Evolutionary conservation across 805 yeast species (phyloP).

Genomic region (Isabelozyma gotoi): DNA sequence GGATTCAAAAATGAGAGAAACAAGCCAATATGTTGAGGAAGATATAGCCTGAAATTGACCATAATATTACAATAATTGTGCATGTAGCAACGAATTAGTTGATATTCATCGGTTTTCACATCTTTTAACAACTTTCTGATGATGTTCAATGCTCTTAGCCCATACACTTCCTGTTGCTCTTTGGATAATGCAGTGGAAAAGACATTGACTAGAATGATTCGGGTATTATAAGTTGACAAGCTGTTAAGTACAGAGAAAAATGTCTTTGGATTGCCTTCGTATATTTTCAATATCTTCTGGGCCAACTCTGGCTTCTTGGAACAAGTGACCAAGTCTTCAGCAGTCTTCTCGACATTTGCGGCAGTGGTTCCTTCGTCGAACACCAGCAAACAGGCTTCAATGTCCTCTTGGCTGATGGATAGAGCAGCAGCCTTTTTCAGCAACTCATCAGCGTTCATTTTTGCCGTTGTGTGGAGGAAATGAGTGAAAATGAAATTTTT

Average conservation of each 20-base stretch:
- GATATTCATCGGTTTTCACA: neutral
- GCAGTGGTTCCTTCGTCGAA: neutral
- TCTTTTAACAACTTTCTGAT: slow-evolving; percentile 1
- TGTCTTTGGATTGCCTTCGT: slow-evolving; percentile 14
- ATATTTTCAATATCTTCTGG: slow-evolving; percentile 10
- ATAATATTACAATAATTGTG: slow-evolving; percentile 18
- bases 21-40: slow-evolving; percentile 18
- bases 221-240: slow-evolving; percentile 10
- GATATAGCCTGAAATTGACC: slow-evolving; percentile 14
- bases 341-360: slow-evolving; percentile 2
- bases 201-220: slow-evolving; percentile 12
- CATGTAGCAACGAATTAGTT: slow-evolving; percentile 9
- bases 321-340: slow-evolving; percentile 5
- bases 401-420: neutral
- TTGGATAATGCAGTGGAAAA: neutral
- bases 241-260: slow-evolving; percentile 13
- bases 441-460: neutral
- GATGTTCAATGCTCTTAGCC: slow-evolving; percentile 7
- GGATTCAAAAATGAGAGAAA: slow-evolving; percentile 18
- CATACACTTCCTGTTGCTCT: neutral
- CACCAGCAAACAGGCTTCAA: neutral
- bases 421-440: neutral
- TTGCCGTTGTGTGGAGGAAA: neutral
- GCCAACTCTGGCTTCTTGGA: slow-evolving; percentile 11
- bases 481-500: neutral